Evolutionary conservation across 2,329 filamentous ascomycete species (phyloP).

Genomic region (Ophiostoma triangulosporum): DNA sequence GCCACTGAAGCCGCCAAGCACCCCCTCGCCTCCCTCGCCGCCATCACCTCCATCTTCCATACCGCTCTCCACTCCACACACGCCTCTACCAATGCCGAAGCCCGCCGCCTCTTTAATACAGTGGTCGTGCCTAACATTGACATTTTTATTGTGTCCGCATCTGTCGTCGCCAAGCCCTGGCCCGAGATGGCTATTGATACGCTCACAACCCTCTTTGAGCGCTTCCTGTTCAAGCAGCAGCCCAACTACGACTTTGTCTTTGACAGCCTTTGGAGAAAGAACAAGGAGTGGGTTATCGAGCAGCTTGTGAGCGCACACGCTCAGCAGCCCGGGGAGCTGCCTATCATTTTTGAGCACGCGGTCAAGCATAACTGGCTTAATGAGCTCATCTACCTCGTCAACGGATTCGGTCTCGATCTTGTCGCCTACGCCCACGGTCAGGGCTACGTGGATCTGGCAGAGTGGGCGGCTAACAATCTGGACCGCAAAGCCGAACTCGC

Average conservation of each 20-base stretch:
- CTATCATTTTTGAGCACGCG: slow-evolving; percentile 65
- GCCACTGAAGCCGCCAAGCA: slow-evolving; percentile 59
- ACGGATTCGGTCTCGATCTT: slow-evolving; percentile 77
- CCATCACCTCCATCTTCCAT: slow-evolving; percentile 56
- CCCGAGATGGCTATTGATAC: slow-evolving; percentile 61
- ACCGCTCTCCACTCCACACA: slow-evolving; percentile 48
- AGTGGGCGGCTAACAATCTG: slow-evolving; percentile 64
- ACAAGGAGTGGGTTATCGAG: slow-evolving; percentile 73
- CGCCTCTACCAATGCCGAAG: slow-evolving; percentile 46
- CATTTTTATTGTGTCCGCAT: slow-evolving; percentile 66
- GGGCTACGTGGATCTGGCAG: slow-evolving; percentile 62
- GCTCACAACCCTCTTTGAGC: slow-evolving; percentile 63
- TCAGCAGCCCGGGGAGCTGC: slow-evolving; percentile 51
- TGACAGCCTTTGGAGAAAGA: slow-evolving; percentile 81
- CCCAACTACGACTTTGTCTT: slow-evolving; percentile 77
- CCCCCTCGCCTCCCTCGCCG: slow-evolving; percentile 77
- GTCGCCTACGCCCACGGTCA: slow-evolving; percentile 74
- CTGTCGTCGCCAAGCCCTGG: slow-evolving; percentile 67
- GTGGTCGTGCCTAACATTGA: slow-evolving; percentile 61
- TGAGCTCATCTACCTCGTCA: slow-evolving; percentile 62
- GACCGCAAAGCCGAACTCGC: slow-evolving; percentile 56
- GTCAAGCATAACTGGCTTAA: slow-evolving; percentile 74
- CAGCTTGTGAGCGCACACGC: slow-evolving; percentile 68
- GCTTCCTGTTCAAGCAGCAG: slow-evolving; percentile 68
- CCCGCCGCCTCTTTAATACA: slow-evolving; percentile 51